Base-by-base conservation (phyloP, 2,329 filamentous ascomycete genomes). In the Juglanconis sp. region DNA sequence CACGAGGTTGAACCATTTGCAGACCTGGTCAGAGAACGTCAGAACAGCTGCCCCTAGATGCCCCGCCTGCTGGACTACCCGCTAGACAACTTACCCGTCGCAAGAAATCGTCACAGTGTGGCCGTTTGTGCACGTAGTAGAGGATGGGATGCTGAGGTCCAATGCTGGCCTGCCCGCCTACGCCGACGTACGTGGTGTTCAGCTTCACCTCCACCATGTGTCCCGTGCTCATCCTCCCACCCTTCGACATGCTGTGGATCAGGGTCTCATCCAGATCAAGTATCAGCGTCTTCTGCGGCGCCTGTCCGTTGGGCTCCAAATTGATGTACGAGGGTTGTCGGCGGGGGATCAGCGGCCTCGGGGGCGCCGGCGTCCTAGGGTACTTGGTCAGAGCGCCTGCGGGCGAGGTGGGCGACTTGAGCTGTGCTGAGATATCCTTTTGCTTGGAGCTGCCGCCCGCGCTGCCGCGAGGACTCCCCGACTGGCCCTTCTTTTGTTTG, bases 151-250 rank as follows among this genome's bases (percentile, higher is more conserved):
- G 93, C 70, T 96, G 94, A 46, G 92, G 91, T 7, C 90, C 91
- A 32, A 91, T 77, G 30, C 81, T 83, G 24, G 86, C 79, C 66
- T 87, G 83, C 32, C 88, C 87, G 36, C 85, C 87, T 52, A 85
- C 83, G 57, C 86, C 87, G 49, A 91, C 83, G 58, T 86, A 77
- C 63, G 86, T 87, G 60, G 88, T 88, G 72, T 90, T 91, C 63
- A 96, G 82, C 68, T 92, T 92, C 65, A 99, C 95, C 77, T 99
- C 95, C 56, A 99, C 93, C 95, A 99, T 99, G 76, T 99, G 95
- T 17, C 95, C 95, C 24, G 91, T 94, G 68, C 91, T 94, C 88
- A 96, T 96, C 61, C 94, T 86, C 56, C 94, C 93, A 35, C 95
- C 95, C 73, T 97, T 97, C 63, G 94, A 93, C 83, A 98, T 92